Conservation (phyloP, 148 eudicot genomes). For the Polygonum aviculare region DNA sequence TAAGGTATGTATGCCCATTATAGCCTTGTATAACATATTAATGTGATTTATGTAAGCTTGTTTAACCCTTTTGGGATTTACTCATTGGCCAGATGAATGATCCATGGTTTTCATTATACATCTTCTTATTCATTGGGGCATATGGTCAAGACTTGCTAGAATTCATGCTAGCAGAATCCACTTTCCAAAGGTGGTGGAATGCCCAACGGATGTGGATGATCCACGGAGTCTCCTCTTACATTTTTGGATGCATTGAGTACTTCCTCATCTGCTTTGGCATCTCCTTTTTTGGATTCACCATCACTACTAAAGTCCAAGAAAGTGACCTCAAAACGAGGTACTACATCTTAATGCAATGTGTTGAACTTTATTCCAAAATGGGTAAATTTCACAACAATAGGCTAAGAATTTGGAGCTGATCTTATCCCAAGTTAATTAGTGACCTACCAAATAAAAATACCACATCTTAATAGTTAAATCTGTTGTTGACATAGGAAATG, state of each 20-base stretch:
- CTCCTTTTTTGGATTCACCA: slow-evolving; percentile 24
- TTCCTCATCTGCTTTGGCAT: slow-evolving; percentile 28
- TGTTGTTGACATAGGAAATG: too few relatives aligned
- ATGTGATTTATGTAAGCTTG: too few relatives aligned
- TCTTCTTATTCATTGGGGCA: slow-evolving; percentile 38
- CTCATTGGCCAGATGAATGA: not conserved
- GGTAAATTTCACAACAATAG: too few relatives aligned
- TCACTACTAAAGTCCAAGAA: slow-evolving; percentile 47
- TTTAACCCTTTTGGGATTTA: not conserved
- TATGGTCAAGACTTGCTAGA: slow-evolving; percentile 40
- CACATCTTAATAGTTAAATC: too few relatives aligned
- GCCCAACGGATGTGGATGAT: slow-evolving; percentile 62
- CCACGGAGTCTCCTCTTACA: slow-evolving; percentile 27
- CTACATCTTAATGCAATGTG: not conserved
- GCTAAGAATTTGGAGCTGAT: too few relatives aligned
- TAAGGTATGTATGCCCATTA: slow-evolving; percentile 23
- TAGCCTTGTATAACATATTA: too few relatives aligned
- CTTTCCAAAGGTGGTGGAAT: slow-evolving; percentile 48
- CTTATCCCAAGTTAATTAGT: too few relatives aligned
- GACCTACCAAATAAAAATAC: too few relatives aligned
- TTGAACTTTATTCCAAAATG: too few relatives aligned
- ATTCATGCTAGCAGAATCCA: slow-evolving; percentile 25
- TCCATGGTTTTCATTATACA: slow-evolving; percentile 19
- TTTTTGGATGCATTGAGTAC: slow-evolving; percentile 32
- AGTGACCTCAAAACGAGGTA: slow-evolving; percentile 29